These are phyloP conservation scores for Fusarium papillatum DNA, from an alignment of 2,329 filamentous ascomycete genomes.

Conservation along the genomic window DNA sequence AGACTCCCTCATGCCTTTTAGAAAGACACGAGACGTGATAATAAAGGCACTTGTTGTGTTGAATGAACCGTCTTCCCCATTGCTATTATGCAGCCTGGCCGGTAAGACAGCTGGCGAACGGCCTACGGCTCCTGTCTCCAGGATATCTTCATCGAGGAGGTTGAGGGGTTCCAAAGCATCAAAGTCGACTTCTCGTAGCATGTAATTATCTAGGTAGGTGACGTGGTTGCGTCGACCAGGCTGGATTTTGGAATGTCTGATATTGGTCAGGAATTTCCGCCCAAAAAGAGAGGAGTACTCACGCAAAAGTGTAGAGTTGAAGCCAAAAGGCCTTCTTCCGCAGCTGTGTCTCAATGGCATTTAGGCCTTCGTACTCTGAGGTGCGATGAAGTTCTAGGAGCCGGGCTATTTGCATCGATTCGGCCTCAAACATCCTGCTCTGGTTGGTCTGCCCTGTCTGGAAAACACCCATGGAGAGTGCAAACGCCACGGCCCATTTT, in stretches of 20 bases:
- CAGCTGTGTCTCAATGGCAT: slow-evolving; percentile 50
- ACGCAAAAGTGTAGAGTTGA: slow-evolving; percentile 49
- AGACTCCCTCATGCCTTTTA: slow-evolving; percentile 28
- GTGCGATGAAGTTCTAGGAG: slow-evolving; percentile 49
- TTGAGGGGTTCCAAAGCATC: slow-evolving; percentile 49
- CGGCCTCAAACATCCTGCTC: slow-evolving; percentile 52
- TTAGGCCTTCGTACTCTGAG: slow-evolving; percentile 47
- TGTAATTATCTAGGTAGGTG: slow-evolving; percentile 45
- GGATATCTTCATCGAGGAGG: slow-evolving; percentile 50
- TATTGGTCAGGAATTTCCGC: not conserved
- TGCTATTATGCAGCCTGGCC: not conserved
- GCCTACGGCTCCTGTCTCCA: slow-evolving; percentile 30
- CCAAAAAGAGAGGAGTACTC: not conserved
- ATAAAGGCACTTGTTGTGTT: slow-evolving; percentile 47
- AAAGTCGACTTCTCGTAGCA: slow-evolving; percentile 46
- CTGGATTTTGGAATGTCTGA: slow-evolving; percentile 38
- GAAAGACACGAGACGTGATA: slow-evolving; percentile 46
- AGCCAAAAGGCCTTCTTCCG: slow-evolving; percentile 54
- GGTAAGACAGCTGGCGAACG: slow-evolving; percentile 13
- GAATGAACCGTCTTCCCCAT: slow-evolving; percentile 6
- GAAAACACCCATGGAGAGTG: slow-evolving; percentile 48
- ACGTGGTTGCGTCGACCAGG: slow-evolving; percentile 38
- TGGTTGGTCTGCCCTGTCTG: slow-evolving; percentile 52
- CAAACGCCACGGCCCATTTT: slow-evolving; percentile 52
- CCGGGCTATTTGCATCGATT: slow-evolving; percentile 50